Base-by-base conservation (phyloP, 2,329 filamentous ascomycete genomes). In the Colletotrichum echinochloae region DNA sequence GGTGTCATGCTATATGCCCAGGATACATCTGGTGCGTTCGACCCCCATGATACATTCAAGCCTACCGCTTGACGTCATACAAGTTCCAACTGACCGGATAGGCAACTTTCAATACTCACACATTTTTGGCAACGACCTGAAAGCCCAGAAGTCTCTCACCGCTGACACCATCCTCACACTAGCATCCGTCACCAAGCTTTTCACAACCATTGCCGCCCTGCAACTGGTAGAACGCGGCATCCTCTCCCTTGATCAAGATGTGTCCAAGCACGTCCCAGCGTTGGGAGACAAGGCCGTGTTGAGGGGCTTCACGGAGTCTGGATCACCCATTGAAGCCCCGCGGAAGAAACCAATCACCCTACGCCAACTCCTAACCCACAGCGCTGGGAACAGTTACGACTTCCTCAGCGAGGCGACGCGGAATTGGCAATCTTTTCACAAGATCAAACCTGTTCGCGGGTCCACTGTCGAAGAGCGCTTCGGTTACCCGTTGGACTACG, bases 151-250 rank as follows among this genome's bases (percentile, higher is more conserved):
- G 0, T 79, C 82, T 0, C 79, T 82, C 18, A 74, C 76, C 30
- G 70, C 80, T 1, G 82, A 83, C 66, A 77, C 80, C 46, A 75
- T 82, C 5, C 60, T 82, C 9, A 81, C 71, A 56, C 70, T 83
- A 0, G 81, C 80, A 3, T 83, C 80, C 4, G 79, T 77, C 3
- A 81, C 78, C 33, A 85, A 85, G 70, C 76, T 90, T 3, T 71
- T 88, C 63, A 83, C 87, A 2, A 82, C 83, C 1, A 82, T 90
- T 61, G 84, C 87, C 2, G 82, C 83, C 1, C 74, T 90, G n/a
- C 85, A 88, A 67, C 83, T 85, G 55, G 85, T 89, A 2, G 87
- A 90, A 44, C 80, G 84, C 8, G 86, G 86, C 0, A 76, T 84
- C 0, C 74, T 89, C 0, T 75, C 75, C 1, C 78, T 89, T 0